Conservation (phyloP, 176 grass and related monocot genomes). For the Alloteropsis semialata region DNA sequence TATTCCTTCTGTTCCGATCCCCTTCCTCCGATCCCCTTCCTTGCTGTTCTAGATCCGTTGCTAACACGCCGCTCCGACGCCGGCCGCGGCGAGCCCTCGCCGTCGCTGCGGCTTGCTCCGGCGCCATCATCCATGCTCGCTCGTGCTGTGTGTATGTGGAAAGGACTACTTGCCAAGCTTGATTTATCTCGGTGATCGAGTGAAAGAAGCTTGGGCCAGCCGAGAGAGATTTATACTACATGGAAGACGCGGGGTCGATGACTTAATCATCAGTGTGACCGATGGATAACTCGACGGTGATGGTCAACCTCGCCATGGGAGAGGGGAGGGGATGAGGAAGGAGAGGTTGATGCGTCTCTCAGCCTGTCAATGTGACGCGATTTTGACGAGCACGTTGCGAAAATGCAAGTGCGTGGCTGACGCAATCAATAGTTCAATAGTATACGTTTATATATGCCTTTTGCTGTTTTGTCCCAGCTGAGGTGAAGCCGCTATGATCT, state of each 20-base stretch:
- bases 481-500: neutral
- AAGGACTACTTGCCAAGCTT: neutral
- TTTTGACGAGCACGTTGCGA: conserved; percentile 17
- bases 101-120: neutral
- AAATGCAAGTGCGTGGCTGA: conserved; percentile 8
- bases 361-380: neutral
- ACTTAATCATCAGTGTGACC: neutral
- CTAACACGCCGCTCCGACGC: conserved; percentile 9
- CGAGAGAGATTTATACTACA: conserved; percentile 31
- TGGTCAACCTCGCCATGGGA: conserved; percentile 31
- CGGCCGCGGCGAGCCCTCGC: neutral
- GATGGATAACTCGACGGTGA: neutral
- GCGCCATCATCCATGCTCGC: conserved; percentile 30
- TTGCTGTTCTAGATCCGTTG: no score
- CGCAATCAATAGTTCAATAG: neutral
- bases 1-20: no score
- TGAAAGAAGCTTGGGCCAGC: conserved; percentile 8
- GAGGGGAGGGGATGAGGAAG: neutral
- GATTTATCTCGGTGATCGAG: neutral
- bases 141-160: neutral
- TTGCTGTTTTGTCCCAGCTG: neutral
- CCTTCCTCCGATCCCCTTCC: no score
- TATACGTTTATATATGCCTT: neutral
- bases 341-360: neutral
- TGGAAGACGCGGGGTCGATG: conserved; percentile 26